Conservation (phyloP, 176 grass and related monocot genomes). For the Elaeis guineensis region DNA sequence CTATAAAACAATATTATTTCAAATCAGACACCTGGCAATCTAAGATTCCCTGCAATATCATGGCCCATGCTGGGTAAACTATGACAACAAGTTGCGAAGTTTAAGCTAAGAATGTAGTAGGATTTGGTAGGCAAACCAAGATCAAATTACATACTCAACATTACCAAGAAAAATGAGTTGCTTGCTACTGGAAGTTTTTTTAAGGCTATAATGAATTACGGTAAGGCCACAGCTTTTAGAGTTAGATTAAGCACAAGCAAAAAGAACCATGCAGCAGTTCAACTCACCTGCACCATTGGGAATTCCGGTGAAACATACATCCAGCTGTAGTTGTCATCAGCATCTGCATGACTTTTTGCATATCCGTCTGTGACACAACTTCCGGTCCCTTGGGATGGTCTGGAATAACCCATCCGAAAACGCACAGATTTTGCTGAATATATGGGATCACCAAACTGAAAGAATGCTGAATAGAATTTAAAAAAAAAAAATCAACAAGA, state of each 20-base stretch:
- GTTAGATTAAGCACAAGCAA: too few species aligned
- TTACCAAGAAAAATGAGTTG: too few species aligned
- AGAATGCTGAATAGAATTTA: conserved; percentile 28
- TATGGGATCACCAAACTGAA: conserved; percentile 41
- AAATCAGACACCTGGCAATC: too few species aligned
- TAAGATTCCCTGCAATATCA: too few species aligned
- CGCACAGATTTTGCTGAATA: conserved; percentile 58
- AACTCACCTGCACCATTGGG: conserved; percentile 63
- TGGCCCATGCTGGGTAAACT: too few species aligned
- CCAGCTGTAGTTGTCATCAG: conserved; percentile 63
- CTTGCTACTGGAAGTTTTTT: too few species aligned
- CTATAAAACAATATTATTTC: too few species aligned
- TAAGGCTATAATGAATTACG: background rate
- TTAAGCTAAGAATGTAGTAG: too few species aligned
- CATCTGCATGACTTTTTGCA: conserved; percentile 20
- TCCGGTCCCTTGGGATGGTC: conserved; percentile 12
- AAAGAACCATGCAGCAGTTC: too few species aligned
- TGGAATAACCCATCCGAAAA: conserved; percentile 62
- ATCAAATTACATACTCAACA: too few species aligned
- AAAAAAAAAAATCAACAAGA: conserved; percentile 7
- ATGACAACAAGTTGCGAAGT: too few species aligned
- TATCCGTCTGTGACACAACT: conserved; percentile 20
- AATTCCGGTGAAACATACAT: conserved; percentile 74
- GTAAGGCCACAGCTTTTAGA: background rate
- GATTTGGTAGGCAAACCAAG: too few species aligned